Conservation (phyloP, 345 rosid genomes). For the Citrus reticulata region DNA sequence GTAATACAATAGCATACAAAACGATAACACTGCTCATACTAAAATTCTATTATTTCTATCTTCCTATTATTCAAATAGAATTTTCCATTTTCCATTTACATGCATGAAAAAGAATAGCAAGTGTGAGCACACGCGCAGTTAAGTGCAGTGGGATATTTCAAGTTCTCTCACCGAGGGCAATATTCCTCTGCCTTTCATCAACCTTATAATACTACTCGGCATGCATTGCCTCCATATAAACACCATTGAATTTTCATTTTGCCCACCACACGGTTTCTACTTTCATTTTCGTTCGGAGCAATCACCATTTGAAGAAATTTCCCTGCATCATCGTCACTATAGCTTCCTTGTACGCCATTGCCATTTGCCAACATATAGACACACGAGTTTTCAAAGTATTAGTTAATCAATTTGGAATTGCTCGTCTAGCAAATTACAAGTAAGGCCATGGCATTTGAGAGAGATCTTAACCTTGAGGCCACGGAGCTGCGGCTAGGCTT, state of each 20-base stretch:
- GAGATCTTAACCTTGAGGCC: constrained; percentile 40
- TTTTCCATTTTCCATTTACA: neutral
- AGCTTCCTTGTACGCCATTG: neutral
- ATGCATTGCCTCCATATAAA: constrained; percentile 16
- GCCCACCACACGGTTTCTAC: neutral
- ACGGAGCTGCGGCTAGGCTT: constrained; percentile 47
- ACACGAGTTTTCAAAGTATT: too few species aligned
- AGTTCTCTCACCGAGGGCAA: neutral
- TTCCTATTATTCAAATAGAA: too few species aligned
- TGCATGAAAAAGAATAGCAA: neutral
- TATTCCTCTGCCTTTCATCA: neutral
- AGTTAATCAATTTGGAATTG: neutral
- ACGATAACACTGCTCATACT: too few species aligned
- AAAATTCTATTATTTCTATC: too few species aligned
- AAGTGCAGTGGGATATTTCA: neutral
- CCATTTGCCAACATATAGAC: too few species aligned
- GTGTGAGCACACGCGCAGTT: constrained; percentile 17
- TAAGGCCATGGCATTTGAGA: constrained; percentile 22
- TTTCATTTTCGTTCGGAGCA: neutral
- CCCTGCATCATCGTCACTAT: neutral
- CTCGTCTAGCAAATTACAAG: neutral
- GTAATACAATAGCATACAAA: too few species aligned
- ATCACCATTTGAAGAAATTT: neutral
- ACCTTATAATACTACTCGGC: neutral
- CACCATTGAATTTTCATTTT: neutral